Conservation (phyloP, 1,139 yeast species). For the Arxiozyma telluris region DNA sequence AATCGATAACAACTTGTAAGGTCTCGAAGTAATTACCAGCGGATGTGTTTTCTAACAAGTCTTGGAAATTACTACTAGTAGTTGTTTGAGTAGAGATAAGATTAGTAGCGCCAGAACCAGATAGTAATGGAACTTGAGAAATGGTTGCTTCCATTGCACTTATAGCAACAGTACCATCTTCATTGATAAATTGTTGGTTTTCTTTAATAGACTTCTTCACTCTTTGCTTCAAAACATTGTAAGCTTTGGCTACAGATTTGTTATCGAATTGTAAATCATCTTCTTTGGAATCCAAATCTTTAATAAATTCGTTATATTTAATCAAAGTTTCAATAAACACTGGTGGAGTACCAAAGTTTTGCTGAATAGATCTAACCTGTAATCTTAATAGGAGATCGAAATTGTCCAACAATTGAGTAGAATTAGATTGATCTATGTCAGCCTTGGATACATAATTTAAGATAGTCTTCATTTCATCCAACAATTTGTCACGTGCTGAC, state of each 20-base stretch:
- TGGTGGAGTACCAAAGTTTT: slow-evolving; percentile 62
- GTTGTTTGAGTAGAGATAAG: slow-evolving; percentile 17
- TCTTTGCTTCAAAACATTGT: slow-evolving; percentile 82
- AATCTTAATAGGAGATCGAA: slow-evolving; percentile 69
- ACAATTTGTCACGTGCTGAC: slow-evolving; percentile 83
- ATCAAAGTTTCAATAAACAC: slow-evolving; percentile 61
- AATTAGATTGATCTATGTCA: slow-evolving; percentile 55
- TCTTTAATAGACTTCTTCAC: slow-evolving; percentile 74
- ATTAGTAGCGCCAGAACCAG: slow-evolving; percentile 31
- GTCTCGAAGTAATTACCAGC: slow-evolving; percentile 55
- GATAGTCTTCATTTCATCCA: slow-evolving; percentile 57
- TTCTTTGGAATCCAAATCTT: slow-evolving; percentile 46
- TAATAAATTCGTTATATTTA: slow-evolving; percentile 63
- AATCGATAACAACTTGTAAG: slow-evolving; percentile 67
- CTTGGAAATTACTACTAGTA: slow-evolving; percentile 12
- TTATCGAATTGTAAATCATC: slow-evolving; percentile 53
- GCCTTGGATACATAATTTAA: neutral
- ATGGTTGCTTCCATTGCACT: slow-evolving; percentile 25
- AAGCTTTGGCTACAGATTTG: slow-evolving; percentile 79
- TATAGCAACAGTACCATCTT: slow-evolving; percentile 31
- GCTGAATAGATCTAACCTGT: slow-evolving; percentile 64
- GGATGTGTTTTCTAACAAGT: slow-evolving; percentile 17
- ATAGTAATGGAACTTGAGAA: slow-evolving; percentile 25
- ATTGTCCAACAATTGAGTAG: slow-evolving; percentile 57
- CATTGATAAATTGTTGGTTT: slow-evolving; percentile 54